These are phyloP conservation scores for Russula virescens DNA, from an alignment of 768 basidiomycete species.

Conservation along the genomic window DNA sequence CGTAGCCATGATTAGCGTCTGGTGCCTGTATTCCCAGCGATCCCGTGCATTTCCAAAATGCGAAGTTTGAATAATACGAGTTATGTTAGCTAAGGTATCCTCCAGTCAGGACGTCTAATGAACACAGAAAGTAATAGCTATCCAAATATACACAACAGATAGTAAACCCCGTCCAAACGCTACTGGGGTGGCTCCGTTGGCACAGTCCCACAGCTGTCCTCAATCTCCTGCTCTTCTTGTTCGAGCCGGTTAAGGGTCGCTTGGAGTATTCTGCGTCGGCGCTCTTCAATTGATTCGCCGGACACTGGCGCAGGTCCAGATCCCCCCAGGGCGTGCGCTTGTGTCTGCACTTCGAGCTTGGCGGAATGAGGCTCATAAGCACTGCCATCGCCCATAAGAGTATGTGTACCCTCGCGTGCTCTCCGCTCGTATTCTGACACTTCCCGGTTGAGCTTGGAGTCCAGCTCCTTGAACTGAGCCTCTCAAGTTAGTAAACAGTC, in stretches of 20 bases:
- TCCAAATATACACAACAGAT: too few species aligned
- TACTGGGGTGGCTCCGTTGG: too few species aligned
- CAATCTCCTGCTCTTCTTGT: slow-evolving; percentile 66
- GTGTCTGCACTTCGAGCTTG: slow-evolving; percentile 54
- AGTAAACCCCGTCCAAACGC: too few species aligned
- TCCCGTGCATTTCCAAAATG: too few species aligned
- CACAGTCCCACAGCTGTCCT: too few species aligned
- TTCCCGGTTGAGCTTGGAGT: slow-evolving; percentile 68
- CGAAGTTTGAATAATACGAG: not conserved
- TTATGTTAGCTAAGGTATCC: too few species aligned
- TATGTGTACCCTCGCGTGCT: slow-evolving; percentile 47
- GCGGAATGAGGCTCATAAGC: slow-evolving; percentile 53
- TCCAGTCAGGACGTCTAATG: slow-evolving; percentile 18
- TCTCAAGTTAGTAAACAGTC: not conserved
- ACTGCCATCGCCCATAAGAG: slow-evolving; percentile 33
- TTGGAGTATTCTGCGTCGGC: slow-evolving; percentile 48
- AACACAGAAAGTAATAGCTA: too few species aligned
- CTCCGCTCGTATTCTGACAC: slow-evolving; percentile 62
- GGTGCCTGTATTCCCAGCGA: too few species aligned
- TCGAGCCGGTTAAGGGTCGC: slow-evolving; percentile 57
- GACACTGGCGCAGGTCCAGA: slow-evolving; percentile 3
- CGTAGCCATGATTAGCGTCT: too few species aligned
- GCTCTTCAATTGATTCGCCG: slow-evolving; percentile 50
- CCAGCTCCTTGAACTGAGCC: slow-evolving; percentile 64
- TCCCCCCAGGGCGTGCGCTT: slow-evolving; percentile 48